A percentile compares a stretch with the other conserved stretches of the same genome.
Evolutionary conservation across 139 green algal genomes (phyloP).

Genomic region (Micromonas commoda): DNA sequence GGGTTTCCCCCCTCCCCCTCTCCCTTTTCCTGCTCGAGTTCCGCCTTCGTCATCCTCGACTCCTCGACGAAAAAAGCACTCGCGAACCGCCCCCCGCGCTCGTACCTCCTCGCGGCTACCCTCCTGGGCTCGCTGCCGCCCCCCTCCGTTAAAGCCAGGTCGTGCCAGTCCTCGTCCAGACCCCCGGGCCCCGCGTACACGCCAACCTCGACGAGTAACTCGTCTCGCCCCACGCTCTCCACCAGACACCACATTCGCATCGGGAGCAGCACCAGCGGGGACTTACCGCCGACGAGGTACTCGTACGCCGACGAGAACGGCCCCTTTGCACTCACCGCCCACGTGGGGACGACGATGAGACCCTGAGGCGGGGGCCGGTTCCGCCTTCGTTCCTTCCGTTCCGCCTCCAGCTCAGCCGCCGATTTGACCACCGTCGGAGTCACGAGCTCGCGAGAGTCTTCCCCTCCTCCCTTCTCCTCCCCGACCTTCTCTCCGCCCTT

Average conservation of each 20-base stretch:
- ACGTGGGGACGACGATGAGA: conserved; percentile 12
- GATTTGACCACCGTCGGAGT: neutral
- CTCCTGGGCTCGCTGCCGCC: neutral
- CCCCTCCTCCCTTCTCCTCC: neutral
- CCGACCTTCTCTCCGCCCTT: too few relatives aligned
- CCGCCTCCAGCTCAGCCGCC: neutral
- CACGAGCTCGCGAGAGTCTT: neutral
- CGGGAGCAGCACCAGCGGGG: conserved; percentile 6
- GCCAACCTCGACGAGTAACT: neutral
- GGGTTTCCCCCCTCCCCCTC: neutral
- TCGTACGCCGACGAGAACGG: neutral
- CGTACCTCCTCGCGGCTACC: neutral
- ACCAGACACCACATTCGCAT: neutral
- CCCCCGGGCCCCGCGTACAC: neutral
- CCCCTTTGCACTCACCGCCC: neutral
- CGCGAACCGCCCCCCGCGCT: conserved; percentile 2
- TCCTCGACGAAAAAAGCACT: conserved; percentile 7
- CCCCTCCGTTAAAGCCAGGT: neutral
- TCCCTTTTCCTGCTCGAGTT: neutral
- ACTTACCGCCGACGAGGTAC: neutral
- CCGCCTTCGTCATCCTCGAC: neutral
- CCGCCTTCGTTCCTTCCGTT: neutral
- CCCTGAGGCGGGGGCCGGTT: neutral
- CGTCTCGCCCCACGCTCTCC: neutral
- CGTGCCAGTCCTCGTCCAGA: neutral